Percentiles rank a stretch among this genome's conserved stretches.
These are phyloP conservation scores for Sporothrix phasma DNA, from an alignment of 2,329 filamentous ascomycete species.

Conservation along the genomic window DNA sequence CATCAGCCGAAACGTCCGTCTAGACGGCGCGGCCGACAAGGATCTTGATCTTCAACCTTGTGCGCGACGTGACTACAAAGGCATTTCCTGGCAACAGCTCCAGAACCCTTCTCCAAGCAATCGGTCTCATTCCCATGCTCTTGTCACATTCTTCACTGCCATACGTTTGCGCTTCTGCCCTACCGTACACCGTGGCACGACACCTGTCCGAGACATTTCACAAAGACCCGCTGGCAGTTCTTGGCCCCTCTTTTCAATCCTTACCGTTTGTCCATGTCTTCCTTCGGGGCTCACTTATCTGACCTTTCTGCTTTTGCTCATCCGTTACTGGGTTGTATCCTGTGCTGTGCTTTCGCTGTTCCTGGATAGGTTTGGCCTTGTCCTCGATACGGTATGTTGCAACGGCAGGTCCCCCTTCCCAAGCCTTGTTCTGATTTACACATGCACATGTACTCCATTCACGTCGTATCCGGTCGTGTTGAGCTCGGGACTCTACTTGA, in stretches of 20 bases:
- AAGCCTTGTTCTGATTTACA: neutral
- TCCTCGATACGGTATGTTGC: no score
- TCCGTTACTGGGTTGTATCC: no score
- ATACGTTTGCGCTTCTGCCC: neutral
- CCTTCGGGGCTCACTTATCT: neutral
- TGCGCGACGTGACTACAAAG: neutral
- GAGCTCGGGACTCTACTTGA: neutral
- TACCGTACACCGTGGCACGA: neutral
- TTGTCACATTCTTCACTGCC: neutral
- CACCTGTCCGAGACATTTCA: neutral
- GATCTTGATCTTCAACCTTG: conserved; percentile 8
- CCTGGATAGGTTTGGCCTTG: neutral
- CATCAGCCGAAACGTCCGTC: neutral
- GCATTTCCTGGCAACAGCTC: neutral
- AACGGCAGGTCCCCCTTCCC: neutral
- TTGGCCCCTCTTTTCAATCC: neutral
- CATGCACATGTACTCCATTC: neutral
- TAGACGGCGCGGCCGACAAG: conserved; percentile 4
- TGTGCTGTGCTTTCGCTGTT: neutral
- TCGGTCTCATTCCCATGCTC: neutral
- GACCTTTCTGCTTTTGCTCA: neutral
- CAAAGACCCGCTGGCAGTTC: neutral
- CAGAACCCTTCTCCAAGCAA: neutral
- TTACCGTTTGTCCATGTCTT: neutral
- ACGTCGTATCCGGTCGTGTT: neutral